phyloP scores from a whole-genome alignment of 805 yeast genomes.

The Barnettozyma pratensis region DNA sequence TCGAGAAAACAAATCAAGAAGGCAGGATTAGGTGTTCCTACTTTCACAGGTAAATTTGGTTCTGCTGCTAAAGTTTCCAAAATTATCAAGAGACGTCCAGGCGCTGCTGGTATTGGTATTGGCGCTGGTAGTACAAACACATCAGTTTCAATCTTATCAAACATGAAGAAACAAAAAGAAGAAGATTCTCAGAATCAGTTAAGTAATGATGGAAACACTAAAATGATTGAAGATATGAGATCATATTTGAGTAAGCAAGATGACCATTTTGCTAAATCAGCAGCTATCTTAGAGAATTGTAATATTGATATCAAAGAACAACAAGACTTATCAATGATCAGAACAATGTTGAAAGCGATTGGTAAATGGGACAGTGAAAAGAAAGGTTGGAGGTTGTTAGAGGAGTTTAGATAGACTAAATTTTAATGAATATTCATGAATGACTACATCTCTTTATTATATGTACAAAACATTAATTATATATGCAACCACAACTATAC shows the following conservation, averaged over 20 bases:
- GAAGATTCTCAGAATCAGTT: conserved; percentile 1
- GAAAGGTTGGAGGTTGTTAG: conserved; percentile 63
- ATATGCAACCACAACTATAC: background rate
- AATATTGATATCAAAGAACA: conserved; percentile 38
- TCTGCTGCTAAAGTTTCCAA: conserved; percentile 57
- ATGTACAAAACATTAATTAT: too few species aligned
- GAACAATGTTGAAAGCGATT: conserved; percentile 64
- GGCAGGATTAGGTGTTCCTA: conserved; percentile 70
- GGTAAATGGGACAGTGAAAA: conserved; percentile 59
- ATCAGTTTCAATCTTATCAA: conserved; percentile 46
- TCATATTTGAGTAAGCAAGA: conserved; percentile 33
- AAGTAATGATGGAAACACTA: conserved; percentile 9
- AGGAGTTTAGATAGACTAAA: conserved; percentile 35
- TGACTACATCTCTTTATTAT: too few species aligned
- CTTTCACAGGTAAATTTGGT: conserved; percentile 96
- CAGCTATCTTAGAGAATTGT: conserved; percentile 38
- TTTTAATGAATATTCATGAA: background rate
- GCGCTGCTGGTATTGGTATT: background rate
- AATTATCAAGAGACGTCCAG: conserved; percentile 10
- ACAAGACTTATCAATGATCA: conserved; percentile 51
- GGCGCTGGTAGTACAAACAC: conserved; percentile 13
- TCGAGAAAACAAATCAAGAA: conserved; percentile 42
- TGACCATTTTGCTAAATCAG: conserved; percentile 42
- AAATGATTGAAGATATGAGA: conserved; percentile 34
- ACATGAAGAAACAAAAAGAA: conserved; percentile 38